These are phyloP conservation scores for Halenospora varia DNA, from an alignment of 495 filamentous ascomycete species.

Conservation along the genomic window DNA sequence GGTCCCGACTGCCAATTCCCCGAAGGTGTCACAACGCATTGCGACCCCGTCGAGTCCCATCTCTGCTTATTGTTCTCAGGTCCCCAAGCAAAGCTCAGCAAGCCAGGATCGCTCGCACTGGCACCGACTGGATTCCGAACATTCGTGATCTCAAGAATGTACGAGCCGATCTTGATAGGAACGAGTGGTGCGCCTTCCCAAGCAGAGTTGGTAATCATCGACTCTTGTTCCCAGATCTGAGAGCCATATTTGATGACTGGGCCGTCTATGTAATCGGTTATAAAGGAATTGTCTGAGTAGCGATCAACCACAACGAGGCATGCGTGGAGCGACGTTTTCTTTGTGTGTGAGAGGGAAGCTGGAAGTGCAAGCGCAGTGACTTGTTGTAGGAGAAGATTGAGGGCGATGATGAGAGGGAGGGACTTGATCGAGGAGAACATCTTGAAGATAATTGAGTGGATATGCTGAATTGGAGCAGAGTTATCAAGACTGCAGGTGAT, in stretches of 20 bases:
- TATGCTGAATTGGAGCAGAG: background rate
- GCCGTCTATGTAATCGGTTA: too few species aligned
- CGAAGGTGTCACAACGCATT: too few species aligned
- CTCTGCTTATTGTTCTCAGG: too few species aligned
- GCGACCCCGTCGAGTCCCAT: slow-evolving; percentile 3
- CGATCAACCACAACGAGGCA: too few species aligned
- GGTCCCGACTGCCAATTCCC: too few species aligned
- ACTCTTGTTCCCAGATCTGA: too few species aligned
- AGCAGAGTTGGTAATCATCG: background rate
- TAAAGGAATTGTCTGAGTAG: too few species aligned
- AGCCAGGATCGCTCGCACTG: slow-evolving; percentile 7
- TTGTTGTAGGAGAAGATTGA: background rate
- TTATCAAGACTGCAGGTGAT: background rate
- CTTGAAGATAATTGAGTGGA: background rate
- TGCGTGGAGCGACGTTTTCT: background rate
- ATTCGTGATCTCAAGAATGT: slow-evolving; percentile 1
- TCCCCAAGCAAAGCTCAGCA: slow-evolving; percentile 20
- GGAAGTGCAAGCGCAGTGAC: slow-evolving; percentile 1
- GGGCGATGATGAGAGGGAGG: background rate
- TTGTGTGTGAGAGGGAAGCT: background rate
- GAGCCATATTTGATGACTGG: too few species aligned
- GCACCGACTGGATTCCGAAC: slow-evolving; percentile 8
- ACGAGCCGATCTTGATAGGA: slow-evolving; percentile 3
- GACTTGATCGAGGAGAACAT: background rate
- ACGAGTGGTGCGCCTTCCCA: background rate